phyloP scores from a whole-genome alignment of 495 filamentous ascomycete genomes.

The Parmelia sp. region DNA sequence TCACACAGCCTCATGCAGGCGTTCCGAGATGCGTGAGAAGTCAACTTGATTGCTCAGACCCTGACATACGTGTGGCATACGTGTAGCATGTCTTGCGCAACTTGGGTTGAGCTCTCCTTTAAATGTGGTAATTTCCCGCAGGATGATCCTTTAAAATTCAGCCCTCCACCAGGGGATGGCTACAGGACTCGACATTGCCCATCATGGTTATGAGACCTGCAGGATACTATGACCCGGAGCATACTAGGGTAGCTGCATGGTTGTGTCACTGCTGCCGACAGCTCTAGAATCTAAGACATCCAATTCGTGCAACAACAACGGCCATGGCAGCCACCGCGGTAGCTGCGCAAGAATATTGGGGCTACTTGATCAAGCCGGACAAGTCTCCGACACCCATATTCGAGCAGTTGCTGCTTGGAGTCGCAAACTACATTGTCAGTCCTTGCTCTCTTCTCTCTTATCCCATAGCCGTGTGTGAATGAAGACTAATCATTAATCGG shows the following conservation, averaged over 20 bases:
- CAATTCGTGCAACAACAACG: slow-evolving; percentile 2
- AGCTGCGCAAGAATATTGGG: slow-evolving; percentile 54
- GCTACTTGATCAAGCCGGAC: slow-evolving; percentile 73
- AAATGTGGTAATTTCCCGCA: slow-evolving; percentile 4
- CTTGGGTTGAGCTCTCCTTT: slow-evolving; percentile 1
- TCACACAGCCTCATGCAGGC: neutral
- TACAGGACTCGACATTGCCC: neutral
- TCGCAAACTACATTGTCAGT: slow-evolving; percentile 78
- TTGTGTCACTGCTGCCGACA: slow-evolving; percentile 5
- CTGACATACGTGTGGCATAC: too few relatives aligned
- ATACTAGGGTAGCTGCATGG: slow-evolving; percentile 5
- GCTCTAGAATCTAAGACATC: neutral
- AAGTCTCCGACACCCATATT: slow-evolving; percentile 70
- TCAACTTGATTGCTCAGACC: neutral
- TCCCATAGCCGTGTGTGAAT: neutral
- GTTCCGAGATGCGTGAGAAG: neutral
- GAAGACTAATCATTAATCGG: slow-evolving; percentile 12
- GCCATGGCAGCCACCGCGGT: slow-evolving; percentile 11
- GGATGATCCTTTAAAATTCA: neutral
- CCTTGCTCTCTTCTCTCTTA: slow-evolving; percentile 20
- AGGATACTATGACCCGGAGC: neutral
- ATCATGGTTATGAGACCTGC: neutral
- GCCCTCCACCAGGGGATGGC: neutral
- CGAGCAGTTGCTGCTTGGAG: slow-evolving; percentile 68
- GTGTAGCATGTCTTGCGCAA: neutral